These are phyloP conservation scores for Nannochloropsis oceanica DNA, from an alignment of 108 stramenopile species.

Conservation along the genomic window DNA sequence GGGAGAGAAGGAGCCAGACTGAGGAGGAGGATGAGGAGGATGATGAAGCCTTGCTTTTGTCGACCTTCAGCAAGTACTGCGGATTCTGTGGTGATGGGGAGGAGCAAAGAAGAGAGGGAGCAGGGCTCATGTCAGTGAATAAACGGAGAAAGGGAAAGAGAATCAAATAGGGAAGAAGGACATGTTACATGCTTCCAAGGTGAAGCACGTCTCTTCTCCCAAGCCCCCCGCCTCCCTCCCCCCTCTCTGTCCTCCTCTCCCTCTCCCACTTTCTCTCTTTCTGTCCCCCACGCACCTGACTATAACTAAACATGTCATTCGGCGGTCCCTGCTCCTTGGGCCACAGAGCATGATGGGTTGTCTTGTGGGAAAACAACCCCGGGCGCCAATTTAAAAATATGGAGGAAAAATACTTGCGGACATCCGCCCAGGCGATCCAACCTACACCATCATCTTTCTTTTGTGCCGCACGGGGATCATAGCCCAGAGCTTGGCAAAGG, in stretches of 20 bases:
- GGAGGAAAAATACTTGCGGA: slow-evolving; percentile 49
- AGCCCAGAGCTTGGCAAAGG: slow-evolving; percentile 12
- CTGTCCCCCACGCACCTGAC: neutral
- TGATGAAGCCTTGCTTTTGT: neutral
- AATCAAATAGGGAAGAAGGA: neutral
- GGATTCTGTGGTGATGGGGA: neutral
- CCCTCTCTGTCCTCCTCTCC: neutral
- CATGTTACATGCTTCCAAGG: neutral
- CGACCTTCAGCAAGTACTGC: neutral
- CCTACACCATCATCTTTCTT: slow-evolving; percentile 67
- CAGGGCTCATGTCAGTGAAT: too few relatives aligned
- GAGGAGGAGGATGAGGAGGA: neutral
- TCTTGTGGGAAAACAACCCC: slow-evolving; percentile 15
- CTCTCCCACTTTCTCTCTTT: too few relatives aligned
- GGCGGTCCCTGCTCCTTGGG: slow-evolving; percentile 12
- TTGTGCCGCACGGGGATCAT: slow-evolving; percentile 40
- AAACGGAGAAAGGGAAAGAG: too few relatives aligned
- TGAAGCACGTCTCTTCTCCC: neutral
- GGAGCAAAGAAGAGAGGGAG: neutral
- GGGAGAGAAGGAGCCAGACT: neutral
- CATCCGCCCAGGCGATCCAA: slow-evolving; percentile 69
- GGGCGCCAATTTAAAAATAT: slow-evolving; percentile 44
- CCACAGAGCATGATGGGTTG: slow-evolving; percentile 15
- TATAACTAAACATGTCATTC: slow-evolving; percentile 24
- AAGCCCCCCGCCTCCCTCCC: neutral